Evolutionary conservation across 352 stramenopile species (phyloP).

Genomic region (Phytophthora vignae): DNA sequence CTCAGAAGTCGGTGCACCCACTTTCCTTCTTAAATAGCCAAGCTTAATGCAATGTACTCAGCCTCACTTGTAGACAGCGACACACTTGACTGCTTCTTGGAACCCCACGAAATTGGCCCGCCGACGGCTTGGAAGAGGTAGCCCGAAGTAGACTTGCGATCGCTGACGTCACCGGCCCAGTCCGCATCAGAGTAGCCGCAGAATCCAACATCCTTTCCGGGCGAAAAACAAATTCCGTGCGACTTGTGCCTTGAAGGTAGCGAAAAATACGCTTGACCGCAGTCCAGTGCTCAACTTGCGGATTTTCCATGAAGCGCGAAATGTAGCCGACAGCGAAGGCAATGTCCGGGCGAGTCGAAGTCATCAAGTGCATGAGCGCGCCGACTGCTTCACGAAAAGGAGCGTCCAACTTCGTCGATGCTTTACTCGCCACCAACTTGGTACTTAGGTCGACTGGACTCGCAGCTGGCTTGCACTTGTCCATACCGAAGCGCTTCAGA

Average conservation of each 20-base stretch:
- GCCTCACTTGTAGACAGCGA: conserved; percentile 24
- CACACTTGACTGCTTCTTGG: conserved; percentile 25
- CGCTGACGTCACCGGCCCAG: conserved; percentile 14
- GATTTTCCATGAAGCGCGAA: conserved; percentile 33
- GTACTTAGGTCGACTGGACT: conserved; percentile 13
- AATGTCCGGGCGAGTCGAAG: conserved; percentile 25
- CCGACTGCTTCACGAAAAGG: conserved; percentile 23
- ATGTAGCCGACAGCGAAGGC: conserved; percentile 24
- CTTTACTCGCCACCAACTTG: conserved; percentile 8
- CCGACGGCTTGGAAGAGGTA: conserved; percentile 7
- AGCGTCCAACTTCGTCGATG: conserved; percentile 13
- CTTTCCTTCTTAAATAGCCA: conserved; percentile 25
- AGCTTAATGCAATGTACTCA: conserved; percentile 15
- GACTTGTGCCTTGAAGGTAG: conserved; percentile 28
- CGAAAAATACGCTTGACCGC: conserved; percentile 20
- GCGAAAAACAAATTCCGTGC: conserved; percentile 12
- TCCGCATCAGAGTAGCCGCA: conserved; percentile 20
- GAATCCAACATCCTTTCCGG: conserved; percentile 8
- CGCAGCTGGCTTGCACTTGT: conserved; percentile 6
- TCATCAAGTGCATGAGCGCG: conserved; percentile 35
- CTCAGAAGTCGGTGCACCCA: conserved; percentile 17
- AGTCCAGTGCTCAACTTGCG: conserved; percentile 25
- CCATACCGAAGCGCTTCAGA: conserved; percentile 17
- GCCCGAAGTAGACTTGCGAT: conserved; percentile 23
- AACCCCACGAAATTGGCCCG: conserved; percentile 7